Base-by-base conservation (phyloP, 495 filamentous ascomycete species). In the Talaromyces proteolyticus region DNA sequence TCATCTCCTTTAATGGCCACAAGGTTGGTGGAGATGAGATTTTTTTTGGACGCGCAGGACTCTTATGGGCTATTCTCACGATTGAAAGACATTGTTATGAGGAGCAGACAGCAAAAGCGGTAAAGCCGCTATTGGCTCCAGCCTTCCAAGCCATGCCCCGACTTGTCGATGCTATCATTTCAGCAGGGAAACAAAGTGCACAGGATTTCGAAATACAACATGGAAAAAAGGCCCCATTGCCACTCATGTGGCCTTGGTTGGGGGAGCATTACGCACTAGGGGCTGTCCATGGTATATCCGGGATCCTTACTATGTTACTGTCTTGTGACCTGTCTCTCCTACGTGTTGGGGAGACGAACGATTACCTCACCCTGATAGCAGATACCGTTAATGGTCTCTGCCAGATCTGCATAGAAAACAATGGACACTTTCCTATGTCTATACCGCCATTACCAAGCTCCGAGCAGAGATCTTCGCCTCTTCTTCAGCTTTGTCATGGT, bases 211-310 rank as follows among this genome's bases (percentile, higher is more conserved):
- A 50, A 1, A 41, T 62, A 14, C 58, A 56, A 20, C 46, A 72
- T 44, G 63, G 68, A 14, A 49, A 60, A 1, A 22, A 64, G 41
- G 58, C 63, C 25, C 63, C 69, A 5, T 54, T 71, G 42, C 68
- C 67, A 5, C 53, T 77, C 52, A 77, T 75, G 74, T 77, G 72
- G 61, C 50, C 59, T 14, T 77, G 74, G 74, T 64, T 64, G 62
- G 61, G 62, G 51, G 65, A 58, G 1, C 43, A 67, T 39, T 74
- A 68, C 50, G 58, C 57, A 23, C 58, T 75, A 25, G 74, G 74
- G 57, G 61, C 67, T 62, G 26, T 41, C 19, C 47, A 49, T 19
- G 47, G 47, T 37, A 7, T 44, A 68, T 67, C 66, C 21, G 74
- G 74, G 2, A 74, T 78, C 20, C 54, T 77, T 2, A 44, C 69